phyloP scores from a whole-genome alignment of 2,329 filamentous ascomycete species.

The Pseudogymnoascus sp. region DNA sequence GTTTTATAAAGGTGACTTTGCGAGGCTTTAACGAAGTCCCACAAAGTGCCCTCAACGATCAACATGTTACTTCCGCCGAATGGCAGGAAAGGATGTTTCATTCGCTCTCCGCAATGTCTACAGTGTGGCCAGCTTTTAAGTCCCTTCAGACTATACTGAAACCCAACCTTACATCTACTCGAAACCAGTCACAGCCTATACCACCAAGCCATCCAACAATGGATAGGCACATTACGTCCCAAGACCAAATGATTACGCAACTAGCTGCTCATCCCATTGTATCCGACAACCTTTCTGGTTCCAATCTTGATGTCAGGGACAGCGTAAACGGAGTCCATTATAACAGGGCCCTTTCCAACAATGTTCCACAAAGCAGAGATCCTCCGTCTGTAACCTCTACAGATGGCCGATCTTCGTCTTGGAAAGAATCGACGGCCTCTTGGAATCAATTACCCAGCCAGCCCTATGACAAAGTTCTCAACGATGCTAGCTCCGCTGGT shows the following conservation, averaged over 20 bases:
- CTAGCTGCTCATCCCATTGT: neutral
- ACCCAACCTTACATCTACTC: slow-evolving; percentile 14
- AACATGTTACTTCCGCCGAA: slow-evolving; percentile 23
- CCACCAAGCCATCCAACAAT: neutral
- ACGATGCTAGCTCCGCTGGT: slow-evolving; percentile 18
- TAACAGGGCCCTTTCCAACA: neutral
- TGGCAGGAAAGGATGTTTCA: slow-evolving; percentile 25
- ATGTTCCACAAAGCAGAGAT: neutral
- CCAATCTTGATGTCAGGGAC: neutral
- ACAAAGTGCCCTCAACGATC: slow-evolving; percentile 24
- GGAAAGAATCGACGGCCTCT: neutral
- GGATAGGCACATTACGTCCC: neutral
- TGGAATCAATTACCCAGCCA: neutral
- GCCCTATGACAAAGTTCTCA: slow-evolving; percentile 13
- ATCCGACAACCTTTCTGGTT: neutral
- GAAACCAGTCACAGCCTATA: neutral
- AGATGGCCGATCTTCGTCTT: neutral
- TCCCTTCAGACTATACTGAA: slow-evolving; percentile 14
- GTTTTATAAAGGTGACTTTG: slow-evolving; percentile 32
- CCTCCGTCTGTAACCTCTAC: neutral
- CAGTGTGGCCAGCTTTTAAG: slow-evolving; percentile 25
- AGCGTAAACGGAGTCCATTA: neutral
- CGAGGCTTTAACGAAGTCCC: slow-evolving; percentile 22
- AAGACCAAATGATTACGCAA: neutral
- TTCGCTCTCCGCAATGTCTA: slow-evolving; percentile 23